These are phyloP conservation scores for Spiromastix sp. DNA, from an alignment of 2,329 filamentous ascomycete genomes.

Conservation along the genomic window DNA sequence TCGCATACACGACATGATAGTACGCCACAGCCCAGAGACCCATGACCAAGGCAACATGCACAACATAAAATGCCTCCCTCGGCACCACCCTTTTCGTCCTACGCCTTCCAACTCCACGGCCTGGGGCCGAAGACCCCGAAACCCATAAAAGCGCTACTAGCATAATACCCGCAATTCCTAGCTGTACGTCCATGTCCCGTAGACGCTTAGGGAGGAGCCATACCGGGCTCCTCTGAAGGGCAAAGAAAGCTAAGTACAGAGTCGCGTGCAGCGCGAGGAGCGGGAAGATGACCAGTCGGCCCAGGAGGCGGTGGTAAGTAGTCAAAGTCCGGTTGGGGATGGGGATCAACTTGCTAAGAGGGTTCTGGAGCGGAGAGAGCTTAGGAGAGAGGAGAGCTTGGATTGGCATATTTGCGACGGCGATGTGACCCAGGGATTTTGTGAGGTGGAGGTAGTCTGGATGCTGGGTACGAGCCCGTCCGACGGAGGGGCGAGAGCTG, in stretches of 20 bases:
- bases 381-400: constrained; percentile 45
- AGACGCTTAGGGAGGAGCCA: constrained; percentile 43
- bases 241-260: constrained; percentile 50
- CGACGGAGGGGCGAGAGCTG: background rate
- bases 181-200: constrained; percentile 46
- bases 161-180: constrained; percentile 42
- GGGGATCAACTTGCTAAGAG: constrained; percentile 42
- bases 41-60: constrained; percentile 44
- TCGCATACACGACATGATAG: constrained; percentile 46
- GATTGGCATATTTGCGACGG: constrained; percentile 48
- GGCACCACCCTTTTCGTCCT: constrained; percentile 33
- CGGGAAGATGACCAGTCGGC: constrained; percentile 41
- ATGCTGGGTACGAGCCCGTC: too few species aligned
- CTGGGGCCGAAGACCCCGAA: constrained; percentile 25
- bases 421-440: constrained; percentile 51
- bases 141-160: constrained; percentile 40
- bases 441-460: constrained; percentile 56
- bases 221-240: constrained; percentile 32
- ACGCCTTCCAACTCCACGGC: constrained; percentile 9
- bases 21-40: constrained; percentile 41
- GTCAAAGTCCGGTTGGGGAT: constrained; percentile 48
- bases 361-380: constrained; percentile 28
- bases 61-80: constrained; percentile 43
- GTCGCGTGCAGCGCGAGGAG: constrained; percentile 43
- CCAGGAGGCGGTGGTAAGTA: constrained; percentile 47